Evolutionary conservation across 495 filamentous ascomycete genomes (phyloP).

Genomic region (Neurospora sp.): DNA sequence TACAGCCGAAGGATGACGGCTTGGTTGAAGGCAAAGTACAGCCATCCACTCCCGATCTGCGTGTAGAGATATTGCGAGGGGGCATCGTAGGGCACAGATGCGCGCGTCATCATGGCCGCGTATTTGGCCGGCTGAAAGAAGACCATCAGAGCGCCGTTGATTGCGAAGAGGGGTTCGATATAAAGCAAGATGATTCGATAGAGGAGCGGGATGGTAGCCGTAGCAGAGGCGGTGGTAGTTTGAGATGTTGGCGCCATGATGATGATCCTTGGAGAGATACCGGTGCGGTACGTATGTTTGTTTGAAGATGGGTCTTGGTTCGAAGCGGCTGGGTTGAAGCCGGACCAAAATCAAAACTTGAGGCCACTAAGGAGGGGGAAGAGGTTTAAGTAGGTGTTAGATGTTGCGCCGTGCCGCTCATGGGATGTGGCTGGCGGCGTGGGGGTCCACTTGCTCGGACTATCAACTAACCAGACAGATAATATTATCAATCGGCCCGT

Average conservation of each 20-base stretch:
- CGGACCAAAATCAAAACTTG: neutral
- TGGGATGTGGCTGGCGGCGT: neutral
- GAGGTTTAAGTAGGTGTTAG: neutral
- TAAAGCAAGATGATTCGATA: conserved; percentile 46
- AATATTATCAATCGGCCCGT: neutral
- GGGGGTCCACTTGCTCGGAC: neutral
- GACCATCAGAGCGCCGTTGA: conserved; percentile 21
- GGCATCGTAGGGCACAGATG: conserved; percentile 1
- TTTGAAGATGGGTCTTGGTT: conserved; percentile 1
- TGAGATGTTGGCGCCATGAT: neutral
- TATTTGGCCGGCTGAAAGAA: conserved; percentile 34
- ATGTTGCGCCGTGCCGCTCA: neutral
- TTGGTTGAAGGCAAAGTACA: conserved; percentile 48
- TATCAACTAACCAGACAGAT: neutral
- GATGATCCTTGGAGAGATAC: neutral
- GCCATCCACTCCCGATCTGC: conserved; percentile 41
- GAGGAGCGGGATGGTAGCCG: conserved; percentile 16
- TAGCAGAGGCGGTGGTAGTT: neutral
- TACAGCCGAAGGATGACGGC: conserved; percentile 44
- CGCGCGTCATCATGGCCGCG: conserved; percentile 15
- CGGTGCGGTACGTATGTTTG: neutral
- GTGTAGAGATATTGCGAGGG: conserved; percentile 26
- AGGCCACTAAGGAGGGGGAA: neutral
- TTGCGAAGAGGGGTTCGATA: conserved; percentile 43
- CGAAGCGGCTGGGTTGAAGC: neutral